Conservation (phyloP, 2,329 filamentous ascomycete species). For the Ambrosiella beaveri region DNA sequence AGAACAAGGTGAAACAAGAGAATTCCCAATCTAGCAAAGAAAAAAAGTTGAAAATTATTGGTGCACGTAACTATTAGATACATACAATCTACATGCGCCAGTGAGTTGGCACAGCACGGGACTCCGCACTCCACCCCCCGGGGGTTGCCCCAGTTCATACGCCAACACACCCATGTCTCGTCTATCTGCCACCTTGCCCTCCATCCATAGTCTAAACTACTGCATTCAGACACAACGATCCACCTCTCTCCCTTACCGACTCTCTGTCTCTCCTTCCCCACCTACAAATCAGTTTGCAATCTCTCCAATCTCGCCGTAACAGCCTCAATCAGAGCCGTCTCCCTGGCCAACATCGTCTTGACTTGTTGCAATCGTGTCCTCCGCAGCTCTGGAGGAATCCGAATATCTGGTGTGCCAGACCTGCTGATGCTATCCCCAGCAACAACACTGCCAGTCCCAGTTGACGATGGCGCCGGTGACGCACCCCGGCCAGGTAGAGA, state of each 20-base stretch:
- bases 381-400: conserved; percentile 42
- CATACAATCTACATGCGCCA: neutral
- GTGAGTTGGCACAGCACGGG: neutral
- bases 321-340: conserved; percentile 51
- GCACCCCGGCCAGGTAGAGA: conserved; percentile 15
- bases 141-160: neutral
- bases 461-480: conserved; percentile 15
- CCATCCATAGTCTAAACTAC: too few species aligned
- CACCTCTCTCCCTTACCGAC: too few species aligned
- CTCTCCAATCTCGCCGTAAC: conserved; percentile 44
- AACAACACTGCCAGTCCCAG: conserved; percentile 11
- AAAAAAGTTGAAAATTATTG: neutral
- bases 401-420: conserved; percentile 24
- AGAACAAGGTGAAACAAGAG: neutral
- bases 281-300: conserved; percentile 24
- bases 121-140: neutral
- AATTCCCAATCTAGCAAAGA: neutral
- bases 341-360: conserved; percentile 43
- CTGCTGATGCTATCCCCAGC: conserved; percentile 15
- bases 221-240: too few species aligned
- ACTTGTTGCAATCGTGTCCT: conserved; percentile 48
- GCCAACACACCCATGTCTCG: neutral
- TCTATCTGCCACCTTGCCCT: neutral
- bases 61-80: neutral
- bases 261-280: neutral